phyloP scores from a whole-genome alignment of 1,284 basidiomycete genomes.

The Stereum hirsutum region DNA sequence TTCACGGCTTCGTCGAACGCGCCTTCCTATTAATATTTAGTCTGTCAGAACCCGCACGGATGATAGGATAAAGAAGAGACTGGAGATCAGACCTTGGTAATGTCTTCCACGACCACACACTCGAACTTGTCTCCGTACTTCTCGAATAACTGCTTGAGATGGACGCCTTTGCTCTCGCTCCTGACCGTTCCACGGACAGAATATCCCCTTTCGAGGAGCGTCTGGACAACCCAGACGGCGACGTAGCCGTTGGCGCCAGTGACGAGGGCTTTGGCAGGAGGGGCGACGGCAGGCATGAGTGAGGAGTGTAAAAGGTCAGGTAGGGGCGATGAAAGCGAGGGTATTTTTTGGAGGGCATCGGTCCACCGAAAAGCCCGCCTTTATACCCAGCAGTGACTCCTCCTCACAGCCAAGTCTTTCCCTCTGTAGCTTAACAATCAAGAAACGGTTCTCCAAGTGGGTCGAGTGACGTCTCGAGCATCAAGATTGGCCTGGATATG shows the following conservation, averaged over 20 bases:
- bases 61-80: too few relatives aligned
- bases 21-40: conserved; percentile 34
- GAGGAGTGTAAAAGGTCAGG: too few relatives aligned
- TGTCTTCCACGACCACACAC: conserved; percentile 44
- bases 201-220: conserved; percentile 31
- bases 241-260: conserved; percentile 34
- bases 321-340: too few relatives aligned
- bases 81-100: conserved; percentile 35
- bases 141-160: conserved; percentile 39
- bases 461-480: too few relatives aligned
- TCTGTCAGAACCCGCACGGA: too few relatives aligned
- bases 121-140: conserved; percentile 36
- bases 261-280: conserved; percentile 24
- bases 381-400: too few relatives aligned
- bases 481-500: too few relatives aligned
- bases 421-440: too few relatives aligned
- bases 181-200: conserved; percentile 53
- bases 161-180: conserved; percentile 36
- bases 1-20: conserved; percentile 66
- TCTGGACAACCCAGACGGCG: conserved; percentile 28
- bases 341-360: too few relatives aligned
- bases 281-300: conserved; percentile 21
- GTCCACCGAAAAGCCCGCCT: too few relatives aligned
- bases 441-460: too few relatives aligned
- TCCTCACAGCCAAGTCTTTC: too few relatives aligned